Conservation (phyloP, 495 filamentous ascomycete genomes). For the Extremus antarcticus region DNA sequence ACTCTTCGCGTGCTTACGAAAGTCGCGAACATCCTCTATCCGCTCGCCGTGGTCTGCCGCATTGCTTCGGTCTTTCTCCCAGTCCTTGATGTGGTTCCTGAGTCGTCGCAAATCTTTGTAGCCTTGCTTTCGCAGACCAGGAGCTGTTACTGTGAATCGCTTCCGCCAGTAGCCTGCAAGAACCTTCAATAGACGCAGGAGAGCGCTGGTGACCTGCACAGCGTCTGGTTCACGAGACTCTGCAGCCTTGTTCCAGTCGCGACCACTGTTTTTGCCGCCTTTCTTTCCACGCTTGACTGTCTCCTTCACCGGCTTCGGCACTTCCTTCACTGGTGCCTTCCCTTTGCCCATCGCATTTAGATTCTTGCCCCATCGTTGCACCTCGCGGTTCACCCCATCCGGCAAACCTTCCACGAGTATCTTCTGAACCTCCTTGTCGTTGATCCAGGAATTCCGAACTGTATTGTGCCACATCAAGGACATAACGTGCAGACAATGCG, state of each 20-base stretch:
- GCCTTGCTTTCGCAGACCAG: conserved; percentile 77
- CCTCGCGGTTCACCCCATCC: conserved; percentile 52
- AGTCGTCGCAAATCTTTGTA: conserved; percentile 64
- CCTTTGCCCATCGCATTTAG: conserved; percentile 34
- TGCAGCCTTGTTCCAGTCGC: conserved; percentile 72
- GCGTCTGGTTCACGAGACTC: not conserved
- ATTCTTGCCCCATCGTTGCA: conserved; percentile 61
- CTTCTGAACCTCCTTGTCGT: conserved; percentile 66
- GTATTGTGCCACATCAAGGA: conserved; percentile 80
- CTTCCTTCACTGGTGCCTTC: conserved; percentile 13
- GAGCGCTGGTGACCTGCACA: conserved; percentile 54
- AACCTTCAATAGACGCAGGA: conserved; percentile 65
- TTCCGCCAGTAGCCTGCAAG: conserved; percentile 80
- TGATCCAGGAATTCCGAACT: conserved; percentile 75
- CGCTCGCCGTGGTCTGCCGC: conserved; percentile 61
- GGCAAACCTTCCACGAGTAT: conserved; percentile 64
- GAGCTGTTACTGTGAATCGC: conserved; percentile 64
- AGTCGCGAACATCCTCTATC: conserved; percentile 51
- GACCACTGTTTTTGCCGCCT: conserved; percentile 27
- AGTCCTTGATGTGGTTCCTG: conserved; percentile 54
- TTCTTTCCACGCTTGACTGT: conserved; percentile 17
- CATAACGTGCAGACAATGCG: conserved; percentile 85
- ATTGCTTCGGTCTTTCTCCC: conserved; percentile 51
- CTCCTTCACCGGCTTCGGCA: conserved; percentile 5
- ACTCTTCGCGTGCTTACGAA: conserved; percentile 54